Percentiles rank a stretch among this genome's conserved stretches.
These are phyloP conservation scores for Xylaria intraflava DNA, from an alignment of 495 filamentous ascomycete species.

Conservation along the genomic window DNA sequence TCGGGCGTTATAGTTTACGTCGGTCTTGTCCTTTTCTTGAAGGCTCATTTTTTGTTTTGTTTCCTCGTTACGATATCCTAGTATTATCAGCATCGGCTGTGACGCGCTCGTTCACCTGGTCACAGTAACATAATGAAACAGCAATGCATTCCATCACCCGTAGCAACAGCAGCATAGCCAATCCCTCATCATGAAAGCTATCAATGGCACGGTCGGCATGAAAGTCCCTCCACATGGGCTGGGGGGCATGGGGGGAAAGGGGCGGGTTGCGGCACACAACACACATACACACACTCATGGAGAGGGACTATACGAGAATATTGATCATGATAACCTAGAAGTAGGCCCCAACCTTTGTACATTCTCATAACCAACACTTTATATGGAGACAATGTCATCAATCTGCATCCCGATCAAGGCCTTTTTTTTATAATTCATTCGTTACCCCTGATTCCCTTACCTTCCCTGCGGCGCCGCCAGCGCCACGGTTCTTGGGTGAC, in stretches of 20 bases:
- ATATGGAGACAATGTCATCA: not conserved
- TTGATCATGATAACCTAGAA: slow-evolving; percentile 5
- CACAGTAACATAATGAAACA: slow-evolving; percentile 6
- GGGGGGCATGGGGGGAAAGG: not conserved
- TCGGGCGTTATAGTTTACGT: slow-evolving; percentile 7
- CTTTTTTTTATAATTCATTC: not conserved
- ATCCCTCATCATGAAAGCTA: not conserved
- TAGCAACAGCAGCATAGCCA: not conserved
- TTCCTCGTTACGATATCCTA: slow-evolving; percentile 12
- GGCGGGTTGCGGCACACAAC: slow-evolving; percentile 1
- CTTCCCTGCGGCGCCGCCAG: not conserved
- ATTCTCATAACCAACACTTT: slow-evolving; percentile 4
- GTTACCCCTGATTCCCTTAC: too few species aligned
- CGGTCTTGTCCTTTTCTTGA: slow-evolving; percentile 5
- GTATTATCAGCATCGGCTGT: slow-evolving; percentile 4
- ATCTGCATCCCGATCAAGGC: not conserved
- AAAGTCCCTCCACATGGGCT: not conserved
- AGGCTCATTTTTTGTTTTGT: slow-evolving; percentile 3
- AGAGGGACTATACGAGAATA: slow-evolving; percentile 1
- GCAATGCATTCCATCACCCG: not conserved
- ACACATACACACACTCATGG: too few species aligned
- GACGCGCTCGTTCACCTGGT: not conserved
- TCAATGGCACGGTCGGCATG: not conserved
- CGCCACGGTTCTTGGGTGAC: not conserved
- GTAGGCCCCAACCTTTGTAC: not conserved